phyloP scores from a whole-genome alignment of 1,284 basidiomycete species.

The Anthracocystis panici-leucophaei region DNA sequence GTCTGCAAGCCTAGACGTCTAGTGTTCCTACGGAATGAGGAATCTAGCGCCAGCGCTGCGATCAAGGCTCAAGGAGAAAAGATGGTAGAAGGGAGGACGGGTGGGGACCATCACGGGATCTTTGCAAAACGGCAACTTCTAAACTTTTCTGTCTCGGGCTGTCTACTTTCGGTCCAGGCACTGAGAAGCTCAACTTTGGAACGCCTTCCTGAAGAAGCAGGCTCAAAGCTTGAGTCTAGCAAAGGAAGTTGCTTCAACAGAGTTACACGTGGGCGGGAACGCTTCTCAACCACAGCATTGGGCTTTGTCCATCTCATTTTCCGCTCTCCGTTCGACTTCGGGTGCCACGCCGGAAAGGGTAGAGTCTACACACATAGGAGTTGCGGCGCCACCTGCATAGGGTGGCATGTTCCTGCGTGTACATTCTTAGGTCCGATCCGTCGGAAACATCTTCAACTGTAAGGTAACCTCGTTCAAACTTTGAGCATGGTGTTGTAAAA shows the following conservation, averaged over 20 bases:
- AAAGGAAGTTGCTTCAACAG: slow-evolving; percentile 29
- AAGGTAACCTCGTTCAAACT: neutral
- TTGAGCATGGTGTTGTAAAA: neutral
- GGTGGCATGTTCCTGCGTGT: slow-evolving; percentile 1
- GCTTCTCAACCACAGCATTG: neutral
- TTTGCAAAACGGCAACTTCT: slow-evolving; percentile 1
- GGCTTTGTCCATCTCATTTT: neutral
- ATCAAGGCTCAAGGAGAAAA: neutral
- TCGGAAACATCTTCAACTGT: slow-evolving; percentile 7
- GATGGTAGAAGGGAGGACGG: neutral
- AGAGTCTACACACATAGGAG: slow-evolving; percentile 16
- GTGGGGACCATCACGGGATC: neutral
- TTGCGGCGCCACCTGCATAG: neutral
- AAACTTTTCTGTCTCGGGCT: neutral
- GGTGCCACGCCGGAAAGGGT: neutral
- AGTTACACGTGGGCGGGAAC: slow-evolving; percentile 12
- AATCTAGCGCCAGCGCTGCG: neutral
- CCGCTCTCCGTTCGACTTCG: slow-evolving; percentile 1
- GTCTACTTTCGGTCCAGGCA: slow-evolving; percentile 5
- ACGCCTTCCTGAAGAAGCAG: neutral
- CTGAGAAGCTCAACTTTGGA: neutral
- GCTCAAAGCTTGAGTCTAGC: neutral
- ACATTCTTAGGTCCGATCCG: neutral
- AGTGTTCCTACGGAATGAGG: neutral
- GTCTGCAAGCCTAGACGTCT: neutral